phyloP scores from a whole-genome alignment of 1,284 basidiomycete species.

The Tilletia horrida region DNA sequence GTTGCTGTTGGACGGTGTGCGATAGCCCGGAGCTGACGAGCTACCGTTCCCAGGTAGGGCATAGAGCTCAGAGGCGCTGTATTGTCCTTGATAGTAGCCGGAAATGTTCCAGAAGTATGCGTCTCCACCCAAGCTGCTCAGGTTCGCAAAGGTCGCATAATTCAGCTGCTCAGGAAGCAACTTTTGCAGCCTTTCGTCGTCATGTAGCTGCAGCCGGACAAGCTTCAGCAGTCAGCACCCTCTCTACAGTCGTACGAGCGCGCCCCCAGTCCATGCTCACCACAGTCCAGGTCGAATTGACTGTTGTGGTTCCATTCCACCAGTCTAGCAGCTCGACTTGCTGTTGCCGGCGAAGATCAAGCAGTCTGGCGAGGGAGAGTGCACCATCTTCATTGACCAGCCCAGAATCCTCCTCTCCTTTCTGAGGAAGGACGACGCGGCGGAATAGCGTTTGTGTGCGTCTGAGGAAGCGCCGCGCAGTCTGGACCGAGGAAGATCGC shows the following conservation, averaged over 20 bases:
- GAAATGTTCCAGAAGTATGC: slow-evolving; percentile 16
- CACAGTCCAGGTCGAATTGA: slow-evolving; percentile 9
- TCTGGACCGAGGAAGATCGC: too few relatives aligned
- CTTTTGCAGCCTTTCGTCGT: neutral
- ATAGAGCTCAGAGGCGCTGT: neutral
- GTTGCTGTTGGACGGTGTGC: neutral
- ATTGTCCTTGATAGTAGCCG: slow-evolving; percentile 3
- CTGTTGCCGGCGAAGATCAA: neutral
- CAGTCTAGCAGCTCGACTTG: neutral
- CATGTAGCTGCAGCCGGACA: neutral
- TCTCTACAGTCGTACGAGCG: too few relatives aligned
- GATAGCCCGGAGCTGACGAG: neutral
- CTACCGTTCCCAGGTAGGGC: neutral
- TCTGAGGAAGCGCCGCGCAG: too few relatives aligned
- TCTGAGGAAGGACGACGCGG: too few relatives aligned
- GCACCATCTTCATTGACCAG: neutral
- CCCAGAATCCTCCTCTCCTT: too few relatives aligned
- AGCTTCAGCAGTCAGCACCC: too few relatives aligned
- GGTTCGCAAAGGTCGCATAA: neutral
- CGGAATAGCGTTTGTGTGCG: too few relatives aligned
- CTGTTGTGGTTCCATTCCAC: slow-evolving; percentile 6
- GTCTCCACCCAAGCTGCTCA: neutral
- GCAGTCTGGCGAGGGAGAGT: neutral
- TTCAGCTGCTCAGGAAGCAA: neutral
- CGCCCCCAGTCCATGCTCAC: neutral